Base-by-base conservation (phyloP, 257 asterid genomes). In the Haberlea rhodopensis region DNA sequence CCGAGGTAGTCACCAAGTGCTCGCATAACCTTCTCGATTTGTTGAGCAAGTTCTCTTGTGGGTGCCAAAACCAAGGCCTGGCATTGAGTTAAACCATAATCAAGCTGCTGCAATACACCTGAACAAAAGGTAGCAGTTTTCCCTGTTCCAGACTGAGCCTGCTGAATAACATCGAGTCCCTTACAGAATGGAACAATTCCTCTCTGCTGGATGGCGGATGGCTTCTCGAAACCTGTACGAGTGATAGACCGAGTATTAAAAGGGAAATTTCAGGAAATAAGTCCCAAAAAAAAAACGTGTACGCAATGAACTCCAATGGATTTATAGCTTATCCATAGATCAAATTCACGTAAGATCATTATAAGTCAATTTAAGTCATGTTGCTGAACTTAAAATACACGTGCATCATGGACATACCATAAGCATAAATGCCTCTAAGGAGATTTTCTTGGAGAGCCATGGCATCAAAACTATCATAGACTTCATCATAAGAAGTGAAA, bases 131-230 rank as follows among this genome's bases (percentile, higher is more conserved):
- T 76, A 2, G 87, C 88, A 32, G 88, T 80, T 60, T 82, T 84
- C 22, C 88, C 86, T 0, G 91, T 85, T 64, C 91, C 91, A 56
- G 91, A 85, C 21, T 82, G 88, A 63, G 91, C 88, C 60, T 82
- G 88, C 57, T 85, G 91, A 74, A 84, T 84, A 23, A 84, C 91
- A 53, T 84, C 88, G 10, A 82, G 86, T 4, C 86, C 88, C 88
- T 78, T 79, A 70, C 82, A 75, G 71, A 84, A 84, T 10, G 91
- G 88, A 19, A 84, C 91, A 4, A 82, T 82, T 53, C 88, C 91
- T 62, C 88, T 76, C 67, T 85, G 91, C 52, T 85, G 91, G 69
- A 85, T 85, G 9, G 91, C 91, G 23, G 86, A 82, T 5, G 91
- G 91, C 78, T 78, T 85, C 81, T 85, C 88, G 46, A 82, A 85